Percentiles rank a stretch among this genome's conserved stretches.
phyloP scores from a whole-genome alignment of 805 yeast genomes.

The Metschnikowia vanudenii region DNA sequence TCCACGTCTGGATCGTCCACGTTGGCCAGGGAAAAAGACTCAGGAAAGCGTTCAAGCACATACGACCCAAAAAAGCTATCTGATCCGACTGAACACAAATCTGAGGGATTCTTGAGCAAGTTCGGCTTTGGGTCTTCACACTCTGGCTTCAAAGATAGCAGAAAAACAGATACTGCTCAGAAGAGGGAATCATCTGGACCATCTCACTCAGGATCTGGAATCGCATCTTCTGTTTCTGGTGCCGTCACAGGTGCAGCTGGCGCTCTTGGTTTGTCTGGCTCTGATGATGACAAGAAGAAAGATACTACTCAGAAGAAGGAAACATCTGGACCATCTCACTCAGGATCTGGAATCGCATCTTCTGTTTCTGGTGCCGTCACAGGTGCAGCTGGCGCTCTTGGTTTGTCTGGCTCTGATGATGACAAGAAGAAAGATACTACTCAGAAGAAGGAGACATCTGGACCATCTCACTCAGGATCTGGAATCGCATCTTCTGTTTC shows the following conservation, averaged over 20 bases:
- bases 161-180: not conserved
- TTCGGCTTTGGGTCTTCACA: conserved; percentile 8
- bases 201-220: not conserved
- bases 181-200: not conserved
- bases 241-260: conserved; percentile 23
- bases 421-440: not conserved
- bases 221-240: conserved; percentile 18
- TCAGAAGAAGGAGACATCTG: not conserved
- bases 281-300: not conserved
- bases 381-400: conserved; percentile 22
- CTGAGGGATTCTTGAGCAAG: conserved; percentile 15
- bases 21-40: conserved; percentile 4
- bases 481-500: conserved; percentile 16
- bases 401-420: conserved; percentile 5
- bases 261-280: conserved; percentile 15
- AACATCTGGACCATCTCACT: not conserved
- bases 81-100: not conserved
- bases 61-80: not conserved
- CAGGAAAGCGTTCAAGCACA: not conserved
- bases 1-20: not conserved
- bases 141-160: not conserved
- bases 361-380: conserved; percentile 21
- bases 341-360: conserved; percentile 9
- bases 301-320: not conserved
- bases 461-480: not conserved